phyloP scores from a whole-genome alignment of 1,284 basidiomycete genomes.

The Phlebopus sp. region DNA sequence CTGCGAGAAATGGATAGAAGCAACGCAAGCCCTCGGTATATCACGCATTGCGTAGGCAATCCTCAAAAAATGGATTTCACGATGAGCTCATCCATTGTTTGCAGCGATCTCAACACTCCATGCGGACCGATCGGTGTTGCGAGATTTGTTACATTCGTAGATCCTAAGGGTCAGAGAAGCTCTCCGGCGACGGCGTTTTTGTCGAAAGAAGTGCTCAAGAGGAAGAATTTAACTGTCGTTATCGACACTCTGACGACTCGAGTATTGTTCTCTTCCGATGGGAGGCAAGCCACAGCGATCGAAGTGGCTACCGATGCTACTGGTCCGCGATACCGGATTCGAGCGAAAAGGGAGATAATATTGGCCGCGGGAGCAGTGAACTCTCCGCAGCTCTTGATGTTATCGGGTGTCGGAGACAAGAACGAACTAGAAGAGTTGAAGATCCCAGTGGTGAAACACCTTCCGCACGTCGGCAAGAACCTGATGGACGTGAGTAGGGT shows the following conservation, averaged over 20 bases:
- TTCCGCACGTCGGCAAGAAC: constrained; percentile 42
- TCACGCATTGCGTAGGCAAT: neutral
- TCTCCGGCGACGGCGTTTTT: constrained; percentile 39
- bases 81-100: neutral
- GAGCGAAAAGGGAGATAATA: constrained; percentile 39
- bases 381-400: constrained; percentile 44
- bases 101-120: constrained; percentile 33
- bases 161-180: constrained; percentile 32
- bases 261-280: constrained; percentile 43
- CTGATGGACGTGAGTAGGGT: constrained; percentile 38
- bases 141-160: constrained; percentile 25
- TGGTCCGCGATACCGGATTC: constrained; percentile 24
- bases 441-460: constrained; percentile 35
- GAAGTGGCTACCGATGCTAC: constrained; percentile 23
- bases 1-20: neutral
- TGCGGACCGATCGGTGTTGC: constrained; percentile 27
- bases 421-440: constrained; percentile 34
- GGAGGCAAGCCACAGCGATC: constrained; percentile 28
- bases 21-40: neutral
- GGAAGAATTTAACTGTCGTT: constrained; percentile 38
- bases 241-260: constrained; percentile 32
- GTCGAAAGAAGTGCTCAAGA: constrained; percentile 26
- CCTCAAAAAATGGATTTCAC: neutral
- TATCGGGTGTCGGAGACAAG: constrained; percentile 45
- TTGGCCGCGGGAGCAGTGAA: constrained; percentile 39